Conservation (phyloP, 2,329 filamentous ascomycete genomes). For the Berkeleyomyces rouxiae region DNA sequence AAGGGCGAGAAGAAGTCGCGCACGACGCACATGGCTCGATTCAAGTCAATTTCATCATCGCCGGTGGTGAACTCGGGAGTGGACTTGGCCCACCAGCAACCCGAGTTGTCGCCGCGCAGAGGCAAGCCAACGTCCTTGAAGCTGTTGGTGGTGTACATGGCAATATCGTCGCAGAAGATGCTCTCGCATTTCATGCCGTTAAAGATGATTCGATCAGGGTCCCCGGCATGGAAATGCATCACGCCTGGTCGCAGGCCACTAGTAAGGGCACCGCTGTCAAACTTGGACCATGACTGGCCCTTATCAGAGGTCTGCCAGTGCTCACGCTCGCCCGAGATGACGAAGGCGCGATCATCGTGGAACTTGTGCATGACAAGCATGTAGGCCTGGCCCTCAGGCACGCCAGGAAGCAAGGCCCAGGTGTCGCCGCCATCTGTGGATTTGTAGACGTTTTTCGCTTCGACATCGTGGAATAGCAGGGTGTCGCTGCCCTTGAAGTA, state of each 20-base stretch:
- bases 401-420: slow-evolving; percentile 51
- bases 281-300: slow-evolving; percentile 66
- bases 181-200: slow-evolving; percentile 54
- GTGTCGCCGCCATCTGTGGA: slow-evolving; percentile 64
- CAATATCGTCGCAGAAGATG: slow-evolving; percentile 44
- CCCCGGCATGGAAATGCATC: slow-evolving; percentile 66
- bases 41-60: slow-evolving; percentile 44
- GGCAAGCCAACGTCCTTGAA: slow-evolving; percentile 52
- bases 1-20: slow-evolving; percentile 54
- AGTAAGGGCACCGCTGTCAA: slow-evolving; percentile 44
- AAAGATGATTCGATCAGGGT: slow-evolving; percentile 75
- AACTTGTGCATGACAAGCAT: slow-evolving; percentile 61
- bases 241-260: slow-evolving; percentile 32
- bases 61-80: slow-evolving; percentile 57
- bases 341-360: slow-evolving; percentile 63
- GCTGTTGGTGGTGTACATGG: slow-evolving; percentile 67
- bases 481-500: slow-evolving; percentile 87
- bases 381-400: slow-evolving; percentile 45
- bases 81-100: slow-evolving; percentile 78
- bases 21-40: slow-evolving; percentile 67
- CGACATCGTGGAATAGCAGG: slow-evolving; percentile 55
- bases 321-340: slow-evolving; percentile 48
- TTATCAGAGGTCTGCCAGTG: slow-evolving; percentile 77
- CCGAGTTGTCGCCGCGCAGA: slow-evolving; percentile 50
- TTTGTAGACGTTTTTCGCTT: slow-evolving; percentile 51